Conservation (phyloP, 768 basidiomycete species). For the Hygrocybe punicea region DNA sequence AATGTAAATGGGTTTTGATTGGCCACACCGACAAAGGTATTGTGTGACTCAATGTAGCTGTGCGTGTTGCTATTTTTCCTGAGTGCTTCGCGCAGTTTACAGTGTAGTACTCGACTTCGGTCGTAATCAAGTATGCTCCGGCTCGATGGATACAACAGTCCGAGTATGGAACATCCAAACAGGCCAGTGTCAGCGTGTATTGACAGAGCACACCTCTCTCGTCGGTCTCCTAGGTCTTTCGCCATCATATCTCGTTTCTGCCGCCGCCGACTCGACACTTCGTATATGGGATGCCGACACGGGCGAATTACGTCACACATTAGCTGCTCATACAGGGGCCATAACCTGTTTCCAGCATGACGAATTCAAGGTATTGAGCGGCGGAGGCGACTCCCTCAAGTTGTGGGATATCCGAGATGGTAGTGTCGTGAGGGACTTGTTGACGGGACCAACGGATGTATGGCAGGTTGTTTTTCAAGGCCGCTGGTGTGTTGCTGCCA, state of each 20-base stretch:
- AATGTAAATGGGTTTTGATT: constrained; percentile 71
- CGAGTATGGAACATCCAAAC: constrained; percentile 88
- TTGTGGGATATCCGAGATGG: constrained; percentile 97
- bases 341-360: constrained; percentile 99
- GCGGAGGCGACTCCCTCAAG: constrained; percentile 93
- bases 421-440: constrained; percentile 76
- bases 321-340: constrained; percentile 91
- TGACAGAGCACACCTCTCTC: constrained; percentile 90
- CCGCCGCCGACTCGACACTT: constrained; percentile 92
- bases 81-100: constrained; percentile 59
- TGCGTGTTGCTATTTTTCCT: neutral
- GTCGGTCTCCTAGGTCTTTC: constrained; percentile 91
- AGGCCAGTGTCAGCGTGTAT: constrained; percentile 73
- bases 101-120: constrained; percentile 86
- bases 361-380: constrained; percentile 93
- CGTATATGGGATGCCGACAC: constrained; percentile 91
- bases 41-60: constrained; percentile 19
- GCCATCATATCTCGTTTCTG: constrained; percentile 87
- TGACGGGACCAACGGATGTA: constrained; percentile 91
- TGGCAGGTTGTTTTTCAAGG: constrained; percentile 98
- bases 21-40: constrained; percentile 92
- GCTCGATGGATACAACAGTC: constrained; percentile 97
- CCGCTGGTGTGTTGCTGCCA: constrained; percentile 91
- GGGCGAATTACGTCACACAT: constrained; percentile 73
- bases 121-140: constrained; percentile 89